Base-by-base conservation (phyloP, 371 early-diverging fungal genomes). In the Mucor mucedo region DNA sequence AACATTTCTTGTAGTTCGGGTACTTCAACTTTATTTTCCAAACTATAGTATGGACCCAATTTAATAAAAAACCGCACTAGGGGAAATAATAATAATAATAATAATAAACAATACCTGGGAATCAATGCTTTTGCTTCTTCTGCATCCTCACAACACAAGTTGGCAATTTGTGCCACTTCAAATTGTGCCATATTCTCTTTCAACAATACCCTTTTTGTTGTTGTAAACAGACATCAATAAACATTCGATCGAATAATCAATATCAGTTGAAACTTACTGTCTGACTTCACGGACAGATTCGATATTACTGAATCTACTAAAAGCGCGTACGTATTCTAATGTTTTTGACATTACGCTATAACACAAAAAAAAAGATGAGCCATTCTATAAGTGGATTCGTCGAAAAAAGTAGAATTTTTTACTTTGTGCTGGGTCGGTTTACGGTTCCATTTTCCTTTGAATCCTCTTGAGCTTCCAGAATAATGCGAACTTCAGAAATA, bases 81-180 rank as follows among this genome's bases (percentile, higher is more conserved):
- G 21, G 21, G 21, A 21, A 21, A 32, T 10, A 35, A 21, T 7
- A 5, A 10, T 7, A 30, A 33, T 14, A 28, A 3, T 42, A 13
- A 30, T 11, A 7, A 32, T 53, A 1, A 8, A 4, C 6, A 42
- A 42, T 42, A 89, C 91, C 93, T 94, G 28, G 93, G 95, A 62
- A 93, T 86, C 47, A 93, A 78, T 10, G 90, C 82, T 63, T 90
- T 92, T 0, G 93, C 93, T 77, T 95, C 96, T 54, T 94, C 94
- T 33, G 89, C 87, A 53, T 94, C 91, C 62, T 91, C 93, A 74
- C 93, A 93, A 72, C 92, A 88, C 55, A 95, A 79, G 73, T 95
- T 95, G 30, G 92, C 94, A 45, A 95, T 80, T 68, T 95, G 95
- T 28, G 95, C 93, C 16, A 90, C 77, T 71, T 95, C 96, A 58